A percentile compares a stretch with the other conserved stretches of the same genome.
phyloP scores from a whole-genome alignment of 176 grass and related monocot genomes.

The Triticum urartu region DNA sequence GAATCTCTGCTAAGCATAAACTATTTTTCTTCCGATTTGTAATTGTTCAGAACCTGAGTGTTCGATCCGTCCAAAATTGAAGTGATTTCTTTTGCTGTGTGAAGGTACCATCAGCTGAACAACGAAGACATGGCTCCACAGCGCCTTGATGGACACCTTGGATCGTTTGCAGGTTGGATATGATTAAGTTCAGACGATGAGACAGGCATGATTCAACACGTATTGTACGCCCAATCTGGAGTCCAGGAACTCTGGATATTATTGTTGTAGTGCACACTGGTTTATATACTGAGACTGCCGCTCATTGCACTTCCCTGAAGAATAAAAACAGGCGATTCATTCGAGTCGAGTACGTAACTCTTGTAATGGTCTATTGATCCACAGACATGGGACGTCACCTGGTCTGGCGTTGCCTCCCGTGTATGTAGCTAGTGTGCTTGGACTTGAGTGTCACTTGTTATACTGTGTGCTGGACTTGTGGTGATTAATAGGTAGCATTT shows the following conservation, averaged over 20 bases:
- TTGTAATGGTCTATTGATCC: background rate
- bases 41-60: too few species aligned
- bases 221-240: background rate
- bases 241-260: background rate
- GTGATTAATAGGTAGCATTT: too few species aligned
- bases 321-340: background rate
- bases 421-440: too few species aligned
- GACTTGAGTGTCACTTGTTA: background rate
- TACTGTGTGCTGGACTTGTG: background rate
- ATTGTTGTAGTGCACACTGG: too few species aligned
- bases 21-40: too few species aligned
- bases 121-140: constrained; percentile 21
- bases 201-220: too few species aligned
- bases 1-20: background rate
- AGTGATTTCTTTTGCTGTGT: background rate
- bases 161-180: constrained; percentile 23
- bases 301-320: too few species aligned
- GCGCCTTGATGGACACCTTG: background rate
- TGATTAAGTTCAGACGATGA: background rate
- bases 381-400: too few species aligned
- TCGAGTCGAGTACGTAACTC: background rate
- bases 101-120: constrained; percentile 40
- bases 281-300: too few species aligned
- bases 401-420: background rate
- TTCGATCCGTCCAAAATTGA: too few species aligned